A percentile compares a stretch with the other conserved stretches of the same genome.
Evolutionary conservation across 2,329 filamentous ascomycete species (phyloP).

Genomic region (Phaeosphaeriaceae sp.): DNA sequence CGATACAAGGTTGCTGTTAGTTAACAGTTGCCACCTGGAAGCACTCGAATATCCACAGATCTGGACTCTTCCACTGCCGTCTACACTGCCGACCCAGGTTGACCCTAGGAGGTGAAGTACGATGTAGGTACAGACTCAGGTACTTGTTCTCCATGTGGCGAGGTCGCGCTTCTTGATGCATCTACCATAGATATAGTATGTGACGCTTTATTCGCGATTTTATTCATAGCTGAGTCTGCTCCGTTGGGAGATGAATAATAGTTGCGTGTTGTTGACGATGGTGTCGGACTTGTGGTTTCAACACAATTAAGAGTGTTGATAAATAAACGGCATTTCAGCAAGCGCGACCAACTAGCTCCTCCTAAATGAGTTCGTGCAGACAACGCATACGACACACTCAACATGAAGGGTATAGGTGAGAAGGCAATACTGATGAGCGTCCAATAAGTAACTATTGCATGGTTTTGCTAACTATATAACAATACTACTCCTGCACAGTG

Average conservation of each 20-base stretch:
- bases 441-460: neutral
- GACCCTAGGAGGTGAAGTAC: neutral
- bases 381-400: neutral
- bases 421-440: neutral
- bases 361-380: neutral
- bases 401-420: neutral
- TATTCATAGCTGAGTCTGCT: neutral
- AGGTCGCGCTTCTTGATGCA: constrained; percentile 4
- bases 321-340: neutral
- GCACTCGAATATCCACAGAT: constrained; percentile 4
- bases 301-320: too few relatives aligned
- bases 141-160: constrained; percentile 4
- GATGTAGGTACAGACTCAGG: constrained; percentile 4
- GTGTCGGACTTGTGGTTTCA: too few relatives aligned
- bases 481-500: neutral
- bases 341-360: neutral
- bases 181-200: neutral
- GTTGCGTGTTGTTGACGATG: too few relatives aligned
- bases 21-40: constrained; percentile 9
- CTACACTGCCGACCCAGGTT: constrained; percentile 22
- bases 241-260: neutral
- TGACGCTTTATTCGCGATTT: neutral
- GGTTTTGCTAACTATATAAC: constrained; percentile 2
- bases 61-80: constrained; percentile 21
- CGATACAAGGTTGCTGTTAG: too few relatives aligned